These are phyloP conservation scores for Wickerhamomyces canadensis DNA, from an alignment of 805 yeast species.

Conservation along the genomic window DNA sequence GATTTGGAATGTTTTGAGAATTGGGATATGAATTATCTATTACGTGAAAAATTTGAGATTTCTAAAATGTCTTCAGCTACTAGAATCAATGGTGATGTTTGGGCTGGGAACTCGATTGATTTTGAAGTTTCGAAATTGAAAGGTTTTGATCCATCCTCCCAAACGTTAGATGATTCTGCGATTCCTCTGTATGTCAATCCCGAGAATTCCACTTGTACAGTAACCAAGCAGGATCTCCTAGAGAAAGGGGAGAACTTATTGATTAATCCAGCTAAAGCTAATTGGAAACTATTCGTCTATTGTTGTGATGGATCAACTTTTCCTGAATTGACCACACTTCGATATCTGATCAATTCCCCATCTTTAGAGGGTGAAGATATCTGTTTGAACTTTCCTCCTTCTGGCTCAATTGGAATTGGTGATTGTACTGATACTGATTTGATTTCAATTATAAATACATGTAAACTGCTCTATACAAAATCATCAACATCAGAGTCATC, in stretches of 20 bases:
- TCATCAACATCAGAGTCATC: slow-evolving; percentile 29
- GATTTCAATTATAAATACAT: slow-evolving; percentile 57
- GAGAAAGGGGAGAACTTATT: slow-evolving; percentile 21
- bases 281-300: slow-evolving; percentile 50
- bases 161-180: slow-evolving; percentile 4
- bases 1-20: slow-evolving; percentile 42
- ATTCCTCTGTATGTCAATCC: slow-evolving; percentile 45
- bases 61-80: slow-evolving; percentile 81
- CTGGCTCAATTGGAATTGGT: slow-evolving; percentile 78
- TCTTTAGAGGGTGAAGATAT: slow-evolving; percentile 15
- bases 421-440: slow-evolving; percentile 59
- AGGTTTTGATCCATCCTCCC: slow-evolving; percentile 9
- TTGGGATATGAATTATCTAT: slow-evolving; percentile 65
- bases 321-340: slow-evolving; percentile 39
- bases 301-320: slow-evolving; percentile 57
- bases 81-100: slow-evolving; percentile 46
- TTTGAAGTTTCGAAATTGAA: slow-evolving; percentile 35
- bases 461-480: slow-evolving; percentile 56
- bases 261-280: slow-evolving; percentile 45
- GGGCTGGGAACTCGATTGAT: slow-evolving; percentile 84
- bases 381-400: slow-evolving; percentile 67
- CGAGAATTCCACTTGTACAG: slow-evolving; percentile 41
- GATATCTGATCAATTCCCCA: slow-evolving; percentile 15
- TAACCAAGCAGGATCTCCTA: slow-evolving; percentile 28
- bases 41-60: slow-evolving; percentile 78